Evolutionary conservation across 768 basidiomycete species (phyloP), one percentile per base, ranked within the genome.

Genomic region (Austroboletus festivus): DNA sequence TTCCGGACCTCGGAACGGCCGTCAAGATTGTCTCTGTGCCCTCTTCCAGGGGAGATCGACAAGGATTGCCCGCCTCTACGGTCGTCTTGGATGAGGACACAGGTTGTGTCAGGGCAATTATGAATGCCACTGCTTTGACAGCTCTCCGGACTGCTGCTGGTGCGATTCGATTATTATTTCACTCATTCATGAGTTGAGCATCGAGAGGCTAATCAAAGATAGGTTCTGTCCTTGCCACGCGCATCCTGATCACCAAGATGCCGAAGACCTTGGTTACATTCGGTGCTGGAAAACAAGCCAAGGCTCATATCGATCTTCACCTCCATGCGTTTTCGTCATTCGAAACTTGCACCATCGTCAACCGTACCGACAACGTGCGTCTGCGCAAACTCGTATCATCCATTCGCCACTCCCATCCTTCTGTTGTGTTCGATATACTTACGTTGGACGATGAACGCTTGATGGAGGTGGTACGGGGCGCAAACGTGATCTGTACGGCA

Each of bases 11-110:
- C n/a, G 82, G 82, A 2, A 85, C 86, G 1, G 70, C 85, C 3
- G 73, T 90, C 51, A 94, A 96, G 67, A 77, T 90, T n/a, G 92
- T 90, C 3, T 85, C 82, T 23, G 75, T 92, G 2, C 92, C 92
- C 0, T 70, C 67, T 3, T 54, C 54, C 1, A 46, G 65, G 1
- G 71, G 59, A 2, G 75, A 75, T 38, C 58, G 54, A 18, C 63
- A 71, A 3, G 92, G 93, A 0, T 61, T 95, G 18, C 87, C 91
- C 6, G 91, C 77, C 0, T 83, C 83, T 0, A 94, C 88, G 0
- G 62, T 92, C 35, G 76, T 93, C 3, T 58, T 95, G 10, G 83
- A 93, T 59, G 86, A 90, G 53, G 56, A 51, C 2, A 82, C 79
- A 0, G 92, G 92, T 1, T 68, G 70, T 0, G 76, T 84, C n/a